phyloP scores from a whole-genome alignment of 768 basidiomycete genomes.

The Lactarius evosmus region DNA sequence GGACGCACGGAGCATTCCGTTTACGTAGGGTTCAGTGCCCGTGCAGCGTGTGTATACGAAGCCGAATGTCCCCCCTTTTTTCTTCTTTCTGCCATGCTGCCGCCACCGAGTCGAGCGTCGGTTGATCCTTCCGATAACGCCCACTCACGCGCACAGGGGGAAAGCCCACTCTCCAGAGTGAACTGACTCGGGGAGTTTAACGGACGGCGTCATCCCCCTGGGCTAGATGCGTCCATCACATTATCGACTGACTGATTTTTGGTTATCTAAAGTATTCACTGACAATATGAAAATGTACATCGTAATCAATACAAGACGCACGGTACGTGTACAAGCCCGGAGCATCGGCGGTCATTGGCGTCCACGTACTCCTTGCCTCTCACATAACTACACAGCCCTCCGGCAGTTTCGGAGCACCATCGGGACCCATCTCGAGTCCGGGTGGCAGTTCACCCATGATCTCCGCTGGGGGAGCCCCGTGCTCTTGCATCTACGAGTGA shows the following conservation, averaged over 20 bases:
- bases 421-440: slow-evolving; percentile 53
- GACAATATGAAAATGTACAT: slow-evolving; percentile 4
- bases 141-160: background rate
- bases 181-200: background rate
- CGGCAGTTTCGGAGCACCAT: slow-evolving; percentile 51
- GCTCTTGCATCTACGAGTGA: slow-evolving; percentile 63
- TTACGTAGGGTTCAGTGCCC: slow-evolving; percentile 17
- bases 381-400: slow-evolving; percentile 37
- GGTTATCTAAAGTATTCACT: background rate
- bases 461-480: slow-evolving; percentile 74
- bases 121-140: slow-evolving; percentile 17
- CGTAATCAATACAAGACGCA: background rate
- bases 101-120: slow-evolving; percentile 4
- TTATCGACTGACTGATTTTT: background rate
- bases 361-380: background rate
- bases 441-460: slow-evolving; percentile 83
- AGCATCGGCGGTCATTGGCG: background rate
- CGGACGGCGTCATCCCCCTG: background rate
- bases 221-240: background rate
- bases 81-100: background rate
- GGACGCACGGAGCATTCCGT: slow-evolving; percentile 10
- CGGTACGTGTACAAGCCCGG: background rate
- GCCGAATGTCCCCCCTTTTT: background rate
- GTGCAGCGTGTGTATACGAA: background rate
- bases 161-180: background rate